Conservation (phyloP, 768 basidiomycete species). For the Tephrocybe sp. region DNA sequence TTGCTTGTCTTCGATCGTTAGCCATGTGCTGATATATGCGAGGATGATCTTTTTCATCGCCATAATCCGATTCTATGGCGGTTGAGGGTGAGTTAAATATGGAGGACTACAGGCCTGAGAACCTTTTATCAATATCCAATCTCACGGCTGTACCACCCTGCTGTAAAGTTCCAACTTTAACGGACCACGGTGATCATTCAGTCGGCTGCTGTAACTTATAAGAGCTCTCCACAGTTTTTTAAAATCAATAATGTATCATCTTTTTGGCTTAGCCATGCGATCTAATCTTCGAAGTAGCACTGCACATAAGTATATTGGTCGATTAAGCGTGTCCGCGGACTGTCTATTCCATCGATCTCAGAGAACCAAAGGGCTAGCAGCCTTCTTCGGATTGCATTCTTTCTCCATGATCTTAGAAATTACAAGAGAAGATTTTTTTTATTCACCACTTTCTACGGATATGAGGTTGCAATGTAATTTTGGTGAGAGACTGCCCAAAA, state of each 20-base stretch:
- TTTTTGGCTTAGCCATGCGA: neutral
- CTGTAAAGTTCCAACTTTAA: slow-evolving; percentile 6
- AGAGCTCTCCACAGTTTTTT: neutral
- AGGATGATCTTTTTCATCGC: slow-evolving; percentile 8
- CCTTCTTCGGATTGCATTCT: too few species aligned
- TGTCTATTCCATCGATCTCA: too few species aligned
- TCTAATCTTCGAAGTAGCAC: neutral
- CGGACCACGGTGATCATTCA: slow-evolving; percentile 5
- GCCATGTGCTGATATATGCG: slow-evolving; percentile 12
- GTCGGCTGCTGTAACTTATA: neutral
- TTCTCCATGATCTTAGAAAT: too few species aligned
- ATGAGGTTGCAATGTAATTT: too few species aligned
- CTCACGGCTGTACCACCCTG: slow-evolving; percentile 9
- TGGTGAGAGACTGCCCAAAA: neutral
- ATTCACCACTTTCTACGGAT: too few species aligned
- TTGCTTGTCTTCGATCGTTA: slow-evolving; percentile 1
- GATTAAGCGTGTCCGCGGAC: too few species aligned
- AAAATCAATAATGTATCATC: neutral
- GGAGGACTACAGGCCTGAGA: slow-evolving; percentile 4
- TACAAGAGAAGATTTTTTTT: too few species aligned
- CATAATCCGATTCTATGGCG: neutral
- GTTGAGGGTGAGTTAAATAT: neutral
- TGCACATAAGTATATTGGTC: too few species aligned
- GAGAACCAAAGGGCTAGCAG: too few species aligned
- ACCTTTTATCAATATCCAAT: neutral